Base-by-base conservation (phyloP, 2,329 filamentous ascomycete genomes). In the Aspergillus sclerotialis region DNA sequence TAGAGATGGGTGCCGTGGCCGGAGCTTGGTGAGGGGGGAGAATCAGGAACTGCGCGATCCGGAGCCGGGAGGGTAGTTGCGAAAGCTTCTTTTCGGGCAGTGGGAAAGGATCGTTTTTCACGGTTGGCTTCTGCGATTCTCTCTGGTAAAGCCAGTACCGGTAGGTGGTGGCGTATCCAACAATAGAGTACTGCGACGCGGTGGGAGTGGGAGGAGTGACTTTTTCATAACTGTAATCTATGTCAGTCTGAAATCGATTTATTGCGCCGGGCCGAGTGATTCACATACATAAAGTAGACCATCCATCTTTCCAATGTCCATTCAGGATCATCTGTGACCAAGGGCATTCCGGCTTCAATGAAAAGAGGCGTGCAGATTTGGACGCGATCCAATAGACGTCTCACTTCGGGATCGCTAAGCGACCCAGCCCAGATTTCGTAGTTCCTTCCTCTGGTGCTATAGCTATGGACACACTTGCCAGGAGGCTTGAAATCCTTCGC, bases 11-110 rank as follows among this genome's bases (percentile, higher is more conserved):
- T 75, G 23, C 90, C 92, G 32, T 90, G 80, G 11, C 88, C 88
- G 41, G 79, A 76, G 41, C 76, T 73, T 95, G 89, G 60, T 87
- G 94, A 5, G 87, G 83, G 2, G 89, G 89, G 8, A 98, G 70
- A 43, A 98, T 81, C 40, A 98, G 56, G 61, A 96, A 96, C 58
- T 98, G 92, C 0, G 90, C 94, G 45, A 98, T 85, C 28, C 93
- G 76, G 39, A 86, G 78, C 25, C 90, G 80, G 49, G 82, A 83
- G 9, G 85, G 82, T 2, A 89, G 72, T 31, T 80, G 66, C 4
- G 75, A 59, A 44, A 81, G 67, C n/a, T 61, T 53, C 30, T 71
- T 54, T 33, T 58, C 65, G 51, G 45, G 56, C 38, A 33, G 66
- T 17, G 64, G 67, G 40, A 66, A 66, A 17, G 57, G 41, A 59